A percentile compares a stretch with the other conserved stretches of the same genome.
These are phyloP conservation scores for Blepharisma japonicum DNA, from an alignment of 73 alveolate genomes.

Conservation along the genomic window DNA sequence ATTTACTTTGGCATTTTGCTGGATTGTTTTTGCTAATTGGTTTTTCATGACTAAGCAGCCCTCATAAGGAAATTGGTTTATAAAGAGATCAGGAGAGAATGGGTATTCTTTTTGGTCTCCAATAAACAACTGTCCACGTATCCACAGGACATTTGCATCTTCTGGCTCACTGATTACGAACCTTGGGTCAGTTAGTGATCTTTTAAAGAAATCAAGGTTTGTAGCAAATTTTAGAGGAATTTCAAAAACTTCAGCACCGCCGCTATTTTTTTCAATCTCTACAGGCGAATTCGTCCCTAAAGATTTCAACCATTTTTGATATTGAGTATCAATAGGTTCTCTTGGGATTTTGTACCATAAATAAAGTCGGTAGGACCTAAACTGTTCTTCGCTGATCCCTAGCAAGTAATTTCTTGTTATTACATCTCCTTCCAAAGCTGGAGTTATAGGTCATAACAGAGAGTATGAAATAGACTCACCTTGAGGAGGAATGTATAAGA, in stretches of 20 bases:
- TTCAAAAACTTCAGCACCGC: conserved; percentile 36
- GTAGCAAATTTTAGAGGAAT: conserved; percentile 67
- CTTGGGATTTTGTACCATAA: conserved; percentile 91
- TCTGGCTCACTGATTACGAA: conserved; percentile 57
- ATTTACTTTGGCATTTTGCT: conserved; percentile 58
- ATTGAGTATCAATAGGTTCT: conserved; percentile 58
- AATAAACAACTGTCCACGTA: conserved; percentile 54
- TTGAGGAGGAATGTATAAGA: conserved; percentile 69
- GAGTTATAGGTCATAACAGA: conserved; percentile 76
- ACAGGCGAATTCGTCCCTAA: conserved; percentile 38
- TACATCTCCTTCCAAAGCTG: conserved; percentile 59
- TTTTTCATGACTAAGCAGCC: conserved; percentile 78
- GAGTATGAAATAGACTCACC: conserved; percentile 73
- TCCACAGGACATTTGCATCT: conserved; percentile 72
- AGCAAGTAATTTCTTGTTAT: conserved; percentile 83
- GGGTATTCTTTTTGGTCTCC: conserved; percentile 43
- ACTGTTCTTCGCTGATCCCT: conserved; percentile 74
- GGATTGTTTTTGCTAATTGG: conserved; percentile 72
- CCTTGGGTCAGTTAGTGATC: conserved; percentile 63
- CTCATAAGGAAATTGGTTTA: conserved; percentile 89
- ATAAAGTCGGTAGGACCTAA: conserved; percentile 83
- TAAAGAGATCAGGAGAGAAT: conserved; percentile 49
- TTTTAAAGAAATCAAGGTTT: conserved; percentile 73
- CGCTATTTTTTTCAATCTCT: conserved; percentile 31
- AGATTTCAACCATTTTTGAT: conserved; percentile 49